These are phyloP conservation scores for Diplodia corticola DNA, from an alignment of 2,329 filamentous ascomycete genomes.

Conservation along the genomic window DNA sequence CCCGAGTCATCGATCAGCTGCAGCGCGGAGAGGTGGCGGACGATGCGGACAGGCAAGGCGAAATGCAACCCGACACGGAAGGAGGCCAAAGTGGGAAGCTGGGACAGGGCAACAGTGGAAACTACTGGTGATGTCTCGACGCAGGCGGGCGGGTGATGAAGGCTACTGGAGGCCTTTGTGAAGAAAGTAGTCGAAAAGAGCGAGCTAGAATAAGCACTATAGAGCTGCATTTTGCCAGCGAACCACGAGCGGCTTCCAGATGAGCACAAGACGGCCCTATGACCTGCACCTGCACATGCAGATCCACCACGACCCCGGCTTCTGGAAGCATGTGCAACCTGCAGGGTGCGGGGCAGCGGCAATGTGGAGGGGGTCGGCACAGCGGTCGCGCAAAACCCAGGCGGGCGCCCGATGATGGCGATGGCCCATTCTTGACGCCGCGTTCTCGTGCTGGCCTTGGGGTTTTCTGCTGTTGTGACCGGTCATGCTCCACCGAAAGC, in stretches of 20 bases:
- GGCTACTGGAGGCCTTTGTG: slow-evolving; percentile 2
- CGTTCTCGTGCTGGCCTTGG: background rate
- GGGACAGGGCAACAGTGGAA: slow-evolving; percentile 22
- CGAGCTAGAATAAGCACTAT: slow-evolving; percentile 21
- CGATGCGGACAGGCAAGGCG: slow-evolving; percentile 19
- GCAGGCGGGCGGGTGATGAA: background rate
- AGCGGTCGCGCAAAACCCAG: slow-evolving; percentile 1
- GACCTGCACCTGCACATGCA: background rate
- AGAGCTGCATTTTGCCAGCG: slow-evolving; percentile 14
- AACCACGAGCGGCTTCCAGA: background rate
- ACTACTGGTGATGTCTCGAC: slow-evolving; percentile 35
- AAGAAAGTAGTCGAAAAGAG: slow-evolving; percentile 15
- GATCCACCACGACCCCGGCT: slow-evolving; percentile 8
- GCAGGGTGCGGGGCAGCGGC: slow-evolving; percentile 8
- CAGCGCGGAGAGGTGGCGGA: slow-evolving; percentile 27
- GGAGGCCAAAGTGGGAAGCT: slow-evolving; percentile 18
- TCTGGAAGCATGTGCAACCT: slow-evolving; percentile 20
- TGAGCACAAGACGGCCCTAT: slow-evolving; percentile 5
- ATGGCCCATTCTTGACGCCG: background rate
- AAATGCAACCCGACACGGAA: slow-evolving; percentile 25
- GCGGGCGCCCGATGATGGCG: background rate
- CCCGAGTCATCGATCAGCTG: slow-evolving; percentile 47
- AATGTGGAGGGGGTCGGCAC: background rate
- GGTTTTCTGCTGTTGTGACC: background rate
- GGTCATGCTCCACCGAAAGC: slow-evolving; percentile 10